Base-by-base conservation (phyloP, 1,139 yeast genomes). In the Barnettozyma hawaiiensis region DNA sequence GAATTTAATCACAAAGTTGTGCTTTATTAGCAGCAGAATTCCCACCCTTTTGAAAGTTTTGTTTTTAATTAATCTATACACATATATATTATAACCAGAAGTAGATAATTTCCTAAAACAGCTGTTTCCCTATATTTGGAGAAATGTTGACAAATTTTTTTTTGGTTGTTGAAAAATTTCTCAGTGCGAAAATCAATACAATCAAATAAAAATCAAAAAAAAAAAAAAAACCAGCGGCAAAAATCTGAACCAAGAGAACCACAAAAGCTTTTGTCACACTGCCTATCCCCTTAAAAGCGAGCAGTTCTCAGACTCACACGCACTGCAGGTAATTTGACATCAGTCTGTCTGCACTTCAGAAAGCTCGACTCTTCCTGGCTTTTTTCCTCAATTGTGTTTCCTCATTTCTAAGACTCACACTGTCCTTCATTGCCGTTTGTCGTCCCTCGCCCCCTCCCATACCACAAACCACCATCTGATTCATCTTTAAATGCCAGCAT, bases 121-220 rank as follows among this genome's bases (percentile, higher is more conserved):
- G 27, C 19, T 3, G 12, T 31, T 37, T 37, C 14, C 3, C 24
- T 16, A 29, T 31, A 24, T 19, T 31, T 20, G 20, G 32, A n/a
- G n/a, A 14, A 26, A 26, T 29, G 21, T 29, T 31, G 23, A 19
- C 35, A 24, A 19, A n/a, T 31, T 22, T n/a, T n/a, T n/a, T n/a
- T n/a, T n/a, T n/a, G n/a, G n/a, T n/a, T n/a, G 39, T 26, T 36
- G 34, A 36, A 36, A 36, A 36, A 36, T 36, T 36, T 28, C 27
- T 20, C 39, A 28, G n/a, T n/a, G n/a, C n/a, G n/a, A n/a, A n/a
- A n/a, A n/a, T n/a, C n/a, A n/a, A n/a, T n/a, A n/a, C n/a, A n/a
- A n/a, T n/a, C n/a, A n/a, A n/a, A n/a, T n/a, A n/a, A n/a, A n/a
- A n/a, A n/a, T n/a, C n/a, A n/a, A n/a, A n/a, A n/a, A n/a, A n/a